Conservation (phyloP, 306 rosid genomes). For the Arachis hypogaea region DNA sequence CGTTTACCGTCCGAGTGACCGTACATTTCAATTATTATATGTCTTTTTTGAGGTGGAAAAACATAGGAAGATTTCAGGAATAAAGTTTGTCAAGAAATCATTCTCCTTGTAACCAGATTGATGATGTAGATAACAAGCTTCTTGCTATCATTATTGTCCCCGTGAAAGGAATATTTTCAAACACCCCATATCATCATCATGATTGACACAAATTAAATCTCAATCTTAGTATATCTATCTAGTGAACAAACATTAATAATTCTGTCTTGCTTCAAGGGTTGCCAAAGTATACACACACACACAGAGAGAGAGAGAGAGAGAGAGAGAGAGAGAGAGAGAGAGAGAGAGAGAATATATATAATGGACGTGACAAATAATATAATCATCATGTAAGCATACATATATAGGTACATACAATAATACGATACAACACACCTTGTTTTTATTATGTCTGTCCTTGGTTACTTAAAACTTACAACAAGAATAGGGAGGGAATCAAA, state of each 20-base stretch:
- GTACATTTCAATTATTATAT: constrained; percentile 12
- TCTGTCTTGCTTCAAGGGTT: background rate
- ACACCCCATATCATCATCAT: too few relatives aligned
- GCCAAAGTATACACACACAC: background rate
- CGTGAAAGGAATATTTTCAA: too few relatives aligned
- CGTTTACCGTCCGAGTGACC: constrained; percentile 1
- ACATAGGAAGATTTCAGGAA: background rate
- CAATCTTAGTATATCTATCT: too few relatives aligned
- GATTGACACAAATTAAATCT: too few relatives aligned
- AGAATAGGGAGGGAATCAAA: background rate
- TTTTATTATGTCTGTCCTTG: background rate
- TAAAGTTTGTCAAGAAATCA: constrained; percentile 4
- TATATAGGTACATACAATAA: background rate
- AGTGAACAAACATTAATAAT: constrained; percentile 20
- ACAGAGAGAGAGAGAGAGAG: too few relatives aligned
- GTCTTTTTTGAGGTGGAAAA: background rate
- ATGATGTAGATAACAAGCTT: background rate
- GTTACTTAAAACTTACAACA: too few relatives aligned
- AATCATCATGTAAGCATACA: background rate
- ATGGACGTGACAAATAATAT: background rate
- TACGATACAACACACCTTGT: background rate
- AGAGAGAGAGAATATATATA: background rate
- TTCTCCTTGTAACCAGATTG: constrained; percentile 6
- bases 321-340: too few relatives aligned
- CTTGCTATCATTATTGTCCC: too few relatives aligned